Evolutionary conservation across 176 grass and related monocot species (phyloP), one percentile per base, ranked within the genome.

Genomic region (Zoysia pacifica): DNA sequence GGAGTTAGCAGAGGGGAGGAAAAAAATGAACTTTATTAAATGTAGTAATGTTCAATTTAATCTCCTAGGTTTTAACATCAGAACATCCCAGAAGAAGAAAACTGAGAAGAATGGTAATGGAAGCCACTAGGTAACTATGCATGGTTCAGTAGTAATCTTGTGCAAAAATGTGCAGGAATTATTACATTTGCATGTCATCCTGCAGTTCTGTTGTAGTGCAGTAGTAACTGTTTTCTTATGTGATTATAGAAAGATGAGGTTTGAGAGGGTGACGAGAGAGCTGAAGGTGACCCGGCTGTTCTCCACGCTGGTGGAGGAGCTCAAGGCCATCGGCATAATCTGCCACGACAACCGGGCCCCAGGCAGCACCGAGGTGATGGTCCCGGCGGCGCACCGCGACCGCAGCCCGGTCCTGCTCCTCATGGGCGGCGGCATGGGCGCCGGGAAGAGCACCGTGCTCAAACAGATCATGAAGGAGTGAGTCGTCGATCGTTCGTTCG

Each of bases 361-460:
- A 43, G 74, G 75, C 82, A 89, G 67, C 82, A 91, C 62, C 28
- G 92, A 93, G 39, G 88, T 95, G 75, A 88, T 99, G 96, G 86
- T 99, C 37, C 96, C 96, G 7, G 90, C 75, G 1, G 92, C 96
- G 28, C 93, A 74, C 63, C 56, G 88, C 11, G 69, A 88, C 62
- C 90, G 96, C 72, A 99, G 96, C 86, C 92, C 92, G 0, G 96
- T 99, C 10, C 92, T 95, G 35, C 86, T 99, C n/a, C 82, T 99
- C 8, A 99, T 95, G 96, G 96, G 96, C 56, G 96, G 96, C 15
- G 96, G 96, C 73, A 99, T 99, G 96, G 96, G 92, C 7, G 93
- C 92, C 37, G 96, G 92, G 84, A 99, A 99, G 86, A 99, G 96
- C 90, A 99, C 96, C 20, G 88, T 93, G 42, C 88, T 99, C 79